Percentiles rank a stretch among this genome's conserved stretches.
Evolutionary conservation across 805 yeast species (phyloP).

Genomic region (Saccharomyces cerevisiae): DNA sequence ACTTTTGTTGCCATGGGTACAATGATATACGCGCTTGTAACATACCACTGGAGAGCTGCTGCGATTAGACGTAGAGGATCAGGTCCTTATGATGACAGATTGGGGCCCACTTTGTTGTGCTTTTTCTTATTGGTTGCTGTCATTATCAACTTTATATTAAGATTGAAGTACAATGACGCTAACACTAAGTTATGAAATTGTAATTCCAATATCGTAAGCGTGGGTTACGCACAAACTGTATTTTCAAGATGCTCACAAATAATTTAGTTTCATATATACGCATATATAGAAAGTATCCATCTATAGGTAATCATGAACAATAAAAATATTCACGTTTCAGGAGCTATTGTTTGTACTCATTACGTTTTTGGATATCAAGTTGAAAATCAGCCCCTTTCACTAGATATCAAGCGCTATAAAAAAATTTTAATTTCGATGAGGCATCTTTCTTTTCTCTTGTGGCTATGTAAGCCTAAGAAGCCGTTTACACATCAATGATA

Average conservation of each 20-base stretch:
- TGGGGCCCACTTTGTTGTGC: constrained; percentile 97
- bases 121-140: constrained; percentile 89
- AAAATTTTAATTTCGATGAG: too few relatives aligned
- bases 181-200: neutral
- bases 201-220: neutral
- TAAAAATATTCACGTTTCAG: neutral
- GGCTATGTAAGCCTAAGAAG: neutral
- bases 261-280: neutral
- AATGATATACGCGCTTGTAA: constrained; percentile 89
- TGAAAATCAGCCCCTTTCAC: neutral
- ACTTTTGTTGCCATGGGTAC: constrained; percentile 96
- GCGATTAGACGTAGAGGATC: constrained; percentile 96
- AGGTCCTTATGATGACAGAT: constrained; percentile 98
- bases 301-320: neutral
- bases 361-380: neutral
- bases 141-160: constrained; percentile 80
- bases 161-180: constrained; percentile 33
- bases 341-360: neutral
- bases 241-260: neutral
- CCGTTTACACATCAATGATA: neutral
- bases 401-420: too few relatives aligned
- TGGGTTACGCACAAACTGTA: neutral
- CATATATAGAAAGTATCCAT: neutral
- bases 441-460: neutral
- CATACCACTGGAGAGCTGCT: constrained; percentile 99